A percentile compares a stretch with the other conserved stretches of the same genome.
Conservation (phyloP, 768 basidiomycete genomes). For the Termitomyces sp. region DNA sequence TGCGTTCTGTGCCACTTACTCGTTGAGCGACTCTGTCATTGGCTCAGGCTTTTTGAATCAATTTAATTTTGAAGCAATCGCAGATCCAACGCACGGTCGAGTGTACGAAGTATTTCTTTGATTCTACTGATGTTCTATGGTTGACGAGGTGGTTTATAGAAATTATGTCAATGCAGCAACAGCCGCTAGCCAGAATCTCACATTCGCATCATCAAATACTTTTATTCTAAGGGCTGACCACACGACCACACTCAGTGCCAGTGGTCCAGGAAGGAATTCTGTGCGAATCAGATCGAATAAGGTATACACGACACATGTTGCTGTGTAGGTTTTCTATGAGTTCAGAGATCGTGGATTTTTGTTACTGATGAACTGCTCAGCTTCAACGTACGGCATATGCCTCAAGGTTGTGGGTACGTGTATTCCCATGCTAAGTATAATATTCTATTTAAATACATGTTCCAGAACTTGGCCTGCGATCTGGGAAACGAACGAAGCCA, state of each 20-base stretch:
- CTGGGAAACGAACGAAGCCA: conserved; percentile 35
- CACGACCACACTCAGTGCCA: conserved; percentile 39
- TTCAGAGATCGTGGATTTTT: not conserved
- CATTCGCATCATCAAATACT: conserved; percentile 42
- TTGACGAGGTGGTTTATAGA: conserved; percentile 15
- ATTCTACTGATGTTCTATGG: not conserved
- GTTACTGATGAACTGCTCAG: conserved; percentile 13
- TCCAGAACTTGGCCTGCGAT: conserved; percentile 38
- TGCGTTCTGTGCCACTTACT: conserved; percentile 34
- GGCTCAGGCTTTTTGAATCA: conserved; percentile 43
- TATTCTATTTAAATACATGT: not conserved
- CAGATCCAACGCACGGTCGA: conserved; percentile 60
- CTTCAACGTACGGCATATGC: conserved; percentile 47
- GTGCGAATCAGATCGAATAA: conserved; percentile 52
- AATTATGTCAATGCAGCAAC: conserved; percentile 37
- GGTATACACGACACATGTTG: conserved; percentile 48
- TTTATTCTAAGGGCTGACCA: conserved; percentile 54
- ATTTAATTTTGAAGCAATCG: conserved; percentile 46
- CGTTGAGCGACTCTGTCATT: conserved; percentile 35
- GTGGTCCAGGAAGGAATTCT: conserved; percentile 49
- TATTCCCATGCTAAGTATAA: not conserved
- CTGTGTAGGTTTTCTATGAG: conserved; percentile 36
- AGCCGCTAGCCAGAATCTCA: conserved; percentile 46
- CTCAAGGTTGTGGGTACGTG: conserved; percentile 46
- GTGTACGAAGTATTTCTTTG: conserved; percentile 38